Base-by-base conservation (phyloP, 2,329 filamentous ascomycete genomes). In the Curvularia sp. region DNA sequence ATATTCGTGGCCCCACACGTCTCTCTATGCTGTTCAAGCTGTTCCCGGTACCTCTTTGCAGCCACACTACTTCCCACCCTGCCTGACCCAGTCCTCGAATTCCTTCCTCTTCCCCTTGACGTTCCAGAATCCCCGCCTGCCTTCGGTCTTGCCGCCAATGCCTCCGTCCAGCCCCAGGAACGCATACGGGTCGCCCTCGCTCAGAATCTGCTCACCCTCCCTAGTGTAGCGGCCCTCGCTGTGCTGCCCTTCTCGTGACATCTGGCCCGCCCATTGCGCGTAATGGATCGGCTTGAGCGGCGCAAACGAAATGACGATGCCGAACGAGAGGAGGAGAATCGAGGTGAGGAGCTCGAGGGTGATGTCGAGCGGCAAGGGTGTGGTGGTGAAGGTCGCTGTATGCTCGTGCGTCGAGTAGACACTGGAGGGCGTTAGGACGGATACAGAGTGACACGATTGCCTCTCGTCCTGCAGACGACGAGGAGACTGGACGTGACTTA, bases 381-480 rank as follows among this genome's bases (percentile, higher is more conserved):
- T 66, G 57, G 64, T 75, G 63, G 57, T 78, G 83, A 88, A 86
- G 49, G 96, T 85, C 22, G 88, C 84, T 6, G 92, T 90, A 80
- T 97, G 91, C 80, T 99, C 95, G 78, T 97, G 91, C 47, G 93
- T 93, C 51, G 95, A 99, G 80, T 98, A 99, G 80, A 93, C 96
- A 64, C 95, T 99, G n/a, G 1, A 12, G 46, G 42, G 39, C 33
- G 52, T 75, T 58, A 75, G 67, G 38, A 28, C 2, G 6, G 2
- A 5, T 46, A 13, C 12, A 24, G 22, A 24, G n/a, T 26, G 13
- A 26, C 13, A 20, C 13, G 35, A 22, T 13, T 15, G 33, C 35
- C 7, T 35, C 8, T 8, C 3, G 15, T 31, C 35, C 10, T 15
- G 20, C n/a, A n/a, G 22, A 18, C 18, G 39, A 18, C 12, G 39